phyloP scores from a whole-genome alignment of 805 yeast genomes.

The Hanseniaspora nectarophila region DNA sequence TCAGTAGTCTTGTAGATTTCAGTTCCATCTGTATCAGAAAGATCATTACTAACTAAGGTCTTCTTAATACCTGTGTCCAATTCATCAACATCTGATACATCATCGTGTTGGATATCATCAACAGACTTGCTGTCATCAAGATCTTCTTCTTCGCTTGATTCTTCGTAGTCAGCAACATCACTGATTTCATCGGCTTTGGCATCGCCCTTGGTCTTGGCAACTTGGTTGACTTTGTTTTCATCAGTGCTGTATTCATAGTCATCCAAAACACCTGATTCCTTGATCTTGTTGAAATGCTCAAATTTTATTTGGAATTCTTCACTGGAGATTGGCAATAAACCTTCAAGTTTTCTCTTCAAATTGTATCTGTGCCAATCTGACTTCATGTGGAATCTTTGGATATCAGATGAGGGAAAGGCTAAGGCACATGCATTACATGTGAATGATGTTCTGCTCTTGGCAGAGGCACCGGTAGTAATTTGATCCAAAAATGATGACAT shows the following conservation, averaged over 20 bases:
- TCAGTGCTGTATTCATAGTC: conserved; percentile 34
- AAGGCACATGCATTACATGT: conserved; percentile 87
- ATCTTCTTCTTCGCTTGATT: conserved; percentile 4
- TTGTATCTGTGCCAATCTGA: conserved; percentile 98
- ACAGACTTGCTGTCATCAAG: neutral
- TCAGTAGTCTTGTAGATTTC: conserved; percentile 27
- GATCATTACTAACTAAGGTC: neutral
- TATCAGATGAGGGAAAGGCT: conserved; percentile 66
- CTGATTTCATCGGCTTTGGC: conserved; percentile 8
- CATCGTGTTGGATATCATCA: neutral
- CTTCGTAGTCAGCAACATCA: conserved; percentile 14
- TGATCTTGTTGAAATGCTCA: conserved; percentile 26
- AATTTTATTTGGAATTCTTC: conserved; percentile 33
- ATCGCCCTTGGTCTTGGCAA: neutral
- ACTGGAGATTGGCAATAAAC: conserved; percentile 59
- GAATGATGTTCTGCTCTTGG: conserved; percentile 24
- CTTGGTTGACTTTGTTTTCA: neutral
- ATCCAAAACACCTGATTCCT: conserved; percentile 23
- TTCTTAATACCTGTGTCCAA: neutral
- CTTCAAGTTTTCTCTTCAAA: conserved; percentile 83
- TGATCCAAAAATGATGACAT: conserved; percentile 2
- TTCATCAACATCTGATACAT: conserved; percentile 1
- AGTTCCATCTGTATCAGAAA: conserved; percentile 3
- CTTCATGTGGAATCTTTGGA: conserved; percentile 88
- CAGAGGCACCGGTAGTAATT: neutral